Evolutionary conservation across 202 grass and related monocot genomes (phyloP), one percentile per base, ranked within the genome.

Genomic region (Elaeis oleifera): DNA sequence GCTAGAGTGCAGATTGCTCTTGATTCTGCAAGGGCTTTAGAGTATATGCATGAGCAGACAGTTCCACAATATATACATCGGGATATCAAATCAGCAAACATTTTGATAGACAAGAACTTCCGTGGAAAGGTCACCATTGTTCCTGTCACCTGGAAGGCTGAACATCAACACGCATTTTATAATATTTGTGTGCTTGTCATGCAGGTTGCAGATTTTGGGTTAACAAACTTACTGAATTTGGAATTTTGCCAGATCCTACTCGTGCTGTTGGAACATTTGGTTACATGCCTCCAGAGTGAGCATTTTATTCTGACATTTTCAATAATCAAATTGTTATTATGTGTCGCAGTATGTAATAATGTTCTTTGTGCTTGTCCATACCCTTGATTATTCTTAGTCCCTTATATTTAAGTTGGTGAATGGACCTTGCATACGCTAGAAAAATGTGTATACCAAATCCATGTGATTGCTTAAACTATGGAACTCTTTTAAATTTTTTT

Each of bases 21-120:
- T 39, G 70, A 73, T 23, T 51, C 70, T 5, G 70, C 70, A 4
- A 73, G 70, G 51, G 70, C 59, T 23, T 51, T 73, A 52, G 70
- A 73, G 51, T 73, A 73, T 63, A 62, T 73, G 27, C 70, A 73
- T 23, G 70, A 63, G 27, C 70, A 73, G 14, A 73, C 70, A 44
- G 58, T 73, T 73, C 70, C 70, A 73, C 58, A 54, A 50, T 73
- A 73, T 14, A 73, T 63, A 73, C 59, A 73, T 73, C 70, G 70
- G 18, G 70, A 73, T 63, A 63, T 73, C 27, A 73, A 73, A 63
- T 54, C 70, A 23, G 25, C 70, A 16, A 73, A 73, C 36, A 73
- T 73, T 54, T 63, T 73, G 58, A 73, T 72, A 23, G 59, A 63
- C 27, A 48, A 54, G 15, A 73, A 73, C 14, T 73, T 73, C 18